Conservation (phyloP, 805 yeast genomes). For the Yarrowia sp. region DNA sequence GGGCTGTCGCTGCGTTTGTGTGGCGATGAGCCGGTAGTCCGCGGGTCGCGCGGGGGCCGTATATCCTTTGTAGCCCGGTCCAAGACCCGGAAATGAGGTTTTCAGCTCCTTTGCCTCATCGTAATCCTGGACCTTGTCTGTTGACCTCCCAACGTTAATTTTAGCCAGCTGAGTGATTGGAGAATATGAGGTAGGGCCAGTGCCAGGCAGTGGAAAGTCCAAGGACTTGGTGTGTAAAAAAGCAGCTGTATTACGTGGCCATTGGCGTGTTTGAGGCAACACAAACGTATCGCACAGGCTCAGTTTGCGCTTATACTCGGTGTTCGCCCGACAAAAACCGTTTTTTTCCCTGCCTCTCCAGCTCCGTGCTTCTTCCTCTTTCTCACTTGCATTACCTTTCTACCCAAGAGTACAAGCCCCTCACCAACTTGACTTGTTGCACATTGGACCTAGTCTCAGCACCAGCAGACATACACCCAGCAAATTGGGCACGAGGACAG, state of each 20-base stretch:
- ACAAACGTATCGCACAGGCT: too few species aligned
- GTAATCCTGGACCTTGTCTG: not conserved
- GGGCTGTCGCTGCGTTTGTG: not conserved
- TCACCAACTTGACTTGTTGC: slow-evolving; percentile 23
- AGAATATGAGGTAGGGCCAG: not conserved
- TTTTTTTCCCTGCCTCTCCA: not conserved
- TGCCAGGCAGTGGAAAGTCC: not conserved
- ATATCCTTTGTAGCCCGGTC: not conserved
- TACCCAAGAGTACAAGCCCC: slow-evolving; percentile 23
- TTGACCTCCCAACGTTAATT: slow-evolving; percentile 26
- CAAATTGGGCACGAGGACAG: too few species aligned
- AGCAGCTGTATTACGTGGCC: too few species aligned
- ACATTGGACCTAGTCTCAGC: slow-evolving; percentile 1
- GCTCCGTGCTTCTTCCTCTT: not conserved
- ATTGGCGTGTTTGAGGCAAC: too few species aligned
- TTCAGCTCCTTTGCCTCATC: not conserved
- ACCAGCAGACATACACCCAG: too few species aligned
- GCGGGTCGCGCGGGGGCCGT: not conserved
- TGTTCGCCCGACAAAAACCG: too few species aligned
- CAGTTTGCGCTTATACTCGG: too few species aligned
- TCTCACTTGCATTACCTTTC: slow-evolving; percentile 18
- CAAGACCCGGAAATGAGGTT: not conserved
- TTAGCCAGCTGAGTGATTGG: slow-evolving; percentile 13
- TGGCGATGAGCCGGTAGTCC: not conserved
- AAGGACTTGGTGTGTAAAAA: too few species aligned